Evolutionary conservation across 441 rosid species (phyloP), one percentile per base, ranked within the genome.

Genomic region (Erodium moschatum): DNA sequence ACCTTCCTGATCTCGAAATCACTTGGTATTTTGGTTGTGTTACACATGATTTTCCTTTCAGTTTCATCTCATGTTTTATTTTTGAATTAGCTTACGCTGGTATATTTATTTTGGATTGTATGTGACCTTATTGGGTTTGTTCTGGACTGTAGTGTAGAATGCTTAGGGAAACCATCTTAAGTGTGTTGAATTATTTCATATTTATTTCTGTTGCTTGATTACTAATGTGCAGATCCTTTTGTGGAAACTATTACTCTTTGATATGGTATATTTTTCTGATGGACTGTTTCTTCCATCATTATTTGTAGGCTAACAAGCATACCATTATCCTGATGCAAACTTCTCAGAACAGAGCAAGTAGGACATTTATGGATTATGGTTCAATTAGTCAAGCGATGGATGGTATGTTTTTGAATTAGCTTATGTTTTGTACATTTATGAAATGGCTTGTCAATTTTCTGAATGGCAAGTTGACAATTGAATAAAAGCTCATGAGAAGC

Each of bases 351-450:
- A 91, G 91, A 80, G 80, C 97, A 40, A 84, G 86, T 24, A 86
- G 97, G 80, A 94, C 97, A 7, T 94, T 91, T 73, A 88, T 94
- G 99, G 99, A 94, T 81, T 94, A 82, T 70, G 97, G 76, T 12
- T 94, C 99, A 12, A 77, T 87, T 38, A 82, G 79, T 79, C 97
- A 85, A 82, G 97, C 99, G 75, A 90, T 94, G 89, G 97, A 90
- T 78, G 97, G 99, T 90, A 87, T 60, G 78, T 61, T 67, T 7
- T 35, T 24, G 27, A 24, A 24, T 24, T 24, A 24, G 27, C 27
- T 24, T 24, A 24, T 24, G 27, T 24, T 24, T 24, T 24, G 27
- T 24, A 24, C 27, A 24, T 24, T 24, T 24, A 19, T 60, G 64
- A 24, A 60, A 60, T 60, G 31, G 13, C 31, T 19, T 60, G 13